phyloP scores from a whole-genome alignment of 2,329 filamentous ascomycete species.

The Aurifilum marmelostoma region DNA sequence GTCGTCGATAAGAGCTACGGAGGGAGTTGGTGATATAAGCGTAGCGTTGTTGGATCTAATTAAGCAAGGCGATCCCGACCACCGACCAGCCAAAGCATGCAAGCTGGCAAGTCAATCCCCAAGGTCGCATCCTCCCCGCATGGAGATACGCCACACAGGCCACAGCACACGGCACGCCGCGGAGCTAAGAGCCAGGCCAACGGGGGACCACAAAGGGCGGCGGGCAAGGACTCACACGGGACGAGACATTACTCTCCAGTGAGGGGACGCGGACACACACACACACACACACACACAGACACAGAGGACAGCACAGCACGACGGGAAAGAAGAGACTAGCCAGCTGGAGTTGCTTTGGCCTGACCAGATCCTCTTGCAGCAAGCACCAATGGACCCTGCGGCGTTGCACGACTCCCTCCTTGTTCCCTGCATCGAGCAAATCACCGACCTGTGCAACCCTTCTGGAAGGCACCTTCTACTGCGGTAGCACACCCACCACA shows the following conservation, averaged over 20 bases:
- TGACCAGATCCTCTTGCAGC: not conserved
- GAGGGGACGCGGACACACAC: not conserved
- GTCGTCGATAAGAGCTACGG: not conserved
- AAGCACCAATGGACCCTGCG: conserved; percentile 4
- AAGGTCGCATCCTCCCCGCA: not conserved
- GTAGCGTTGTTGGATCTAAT: not conserved
- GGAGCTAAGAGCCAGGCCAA: not conserved
- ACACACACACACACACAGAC: not conserved
- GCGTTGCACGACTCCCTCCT: conserved; percentile 7
- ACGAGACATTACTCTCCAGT: conserved; percentile 6
- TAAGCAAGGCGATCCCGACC: not conserved
- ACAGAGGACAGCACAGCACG: not conserved
- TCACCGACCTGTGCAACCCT: conserved; percentile 13
- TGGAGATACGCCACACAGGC: not conserved
- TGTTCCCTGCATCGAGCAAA: not conserved
- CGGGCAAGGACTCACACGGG: not conserved
- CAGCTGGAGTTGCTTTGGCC: not conserved
- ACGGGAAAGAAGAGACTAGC: not conserved
- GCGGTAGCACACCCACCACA: not conserved
- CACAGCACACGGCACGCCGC: not conserved
- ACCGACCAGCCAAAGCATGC: not conserved
- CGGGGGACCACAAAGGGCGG: not conserved
- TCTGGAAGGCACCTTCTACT: conserved; percentile 25
- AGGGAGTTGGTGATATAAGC: conserved; percentile 4
- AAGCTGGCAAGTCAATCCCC: not conserved